Conservation (phyloP, 2,329 filamentous ascomycete species). For the Pseudogymnoascus verrucosus region DNA sequence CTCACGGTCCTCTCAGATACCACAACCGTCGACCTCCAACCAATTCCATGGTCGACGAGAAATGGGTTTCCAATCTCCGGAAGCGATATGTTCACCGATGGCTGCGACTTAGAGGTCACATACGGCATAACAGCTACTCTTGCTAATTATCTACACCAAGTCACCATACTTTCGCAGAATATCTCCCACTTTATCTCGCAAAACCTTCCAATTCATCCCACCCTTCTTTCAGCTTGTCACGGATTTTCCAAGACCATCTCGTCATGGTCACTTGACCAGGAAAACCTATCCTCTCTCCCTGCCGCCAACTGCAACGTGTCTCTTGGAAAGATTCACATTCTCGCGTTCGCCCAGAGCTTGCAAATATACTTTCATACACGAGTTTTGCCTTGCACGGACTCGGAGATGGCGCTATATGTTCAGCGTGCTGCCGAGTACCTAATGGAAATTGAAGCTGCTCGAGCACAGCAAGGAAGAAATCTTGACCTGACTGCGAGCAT, state of each 20-base stretch:
- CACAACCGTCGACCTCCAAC: not conserved
- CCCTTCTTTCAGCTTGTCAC: not conserved
- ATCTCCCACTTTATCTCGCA: not conserved
- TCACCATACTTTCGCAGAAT: not conserved
- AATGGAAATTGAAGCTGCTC: not conserved
- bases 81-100: not conserved
- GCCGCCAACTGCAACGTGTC: not conserved
- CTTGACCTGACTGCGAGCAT: not conserved
- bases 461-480: not conserved
- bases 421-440: not conserved
- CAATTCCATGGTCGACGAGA: not conserved
- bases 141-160: not conserved
- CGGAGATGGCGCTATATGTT: not conserved
- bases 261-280: not conserved
- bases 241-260: not conserved
- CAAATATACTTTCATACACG: not conserved
- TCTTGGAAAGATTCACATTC: not conserved
- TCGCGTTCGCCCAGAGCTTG: not conserved
- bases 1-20: not conserved
- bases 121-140: not conserved
- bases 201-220: not conserved
- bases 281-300: not conserved
- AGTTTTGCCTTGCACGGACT: not conserved
- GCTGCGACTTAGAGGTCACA: not conserved
- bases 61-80: not conserved